Evolutionary conservation across 2,329 filamentous ascomycete species (phyloP), one percentile per base, ranked within the genome.

Genomic region (Septoria petroselini): DNA sequence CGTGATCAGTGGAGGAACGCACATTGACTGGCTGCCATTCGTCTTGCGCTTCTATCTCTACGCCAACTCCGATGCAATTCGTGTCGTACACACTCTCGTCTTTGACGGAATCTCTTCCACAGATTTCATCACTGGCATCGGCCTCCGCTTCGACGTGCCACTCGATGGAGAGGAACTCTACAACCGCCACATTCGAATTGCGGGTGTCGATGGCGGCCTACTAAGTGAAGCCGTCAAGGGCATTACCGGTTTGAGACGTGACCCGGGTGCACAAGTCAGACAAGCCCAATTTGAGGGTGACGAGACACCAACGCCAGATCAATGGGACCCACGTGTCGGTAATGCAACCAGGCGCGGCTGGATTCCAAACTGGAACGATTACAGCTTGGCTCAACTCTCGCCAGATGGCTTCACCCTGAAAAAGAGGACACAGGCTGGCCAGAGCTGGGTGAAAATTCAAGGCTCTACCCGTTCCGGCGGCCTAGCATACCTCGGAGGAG

Each of bases 311-410:
- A 68, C 72, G 35, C 62, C 70, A 3, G 61, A 66, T 1, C 75
- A 74, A 0, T 78, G 77, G 77, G 70, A 75, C 54, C 64, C 70
- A 3, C 64, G 70, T 37, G 70, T 79, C 3, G 41, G 41, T 7
- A 44, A 44, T 44, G 68, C 73, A 0, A 69, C 69, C 7, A 64
- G 74, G 2, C 59, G 82, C 3, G 71, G 77, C 30, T 83, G 77
- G 76, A 74, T 84, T 40, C 81, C 80, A 0, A 64, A 71, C 0
- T 84, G 79, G 79, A 76, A 72, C 43, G 79, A 82, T 55, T 84
- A 77, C 60, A 74, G 70, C 14, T 66, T 84, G 11, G 70, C 68
- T 0, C 81, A 84, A 58, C 68, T 82, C 0, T 82, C 80, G 0
- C 67, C 81, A 0, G 81, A 83, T 35, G 81, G 80, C 0, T 84